Percentiles rank a stretch among this genome's conserved stretches.
phyloP scores from a whole-genome alignment of 202 grass and related monocot species.

The Setaria viridis region DNA sequence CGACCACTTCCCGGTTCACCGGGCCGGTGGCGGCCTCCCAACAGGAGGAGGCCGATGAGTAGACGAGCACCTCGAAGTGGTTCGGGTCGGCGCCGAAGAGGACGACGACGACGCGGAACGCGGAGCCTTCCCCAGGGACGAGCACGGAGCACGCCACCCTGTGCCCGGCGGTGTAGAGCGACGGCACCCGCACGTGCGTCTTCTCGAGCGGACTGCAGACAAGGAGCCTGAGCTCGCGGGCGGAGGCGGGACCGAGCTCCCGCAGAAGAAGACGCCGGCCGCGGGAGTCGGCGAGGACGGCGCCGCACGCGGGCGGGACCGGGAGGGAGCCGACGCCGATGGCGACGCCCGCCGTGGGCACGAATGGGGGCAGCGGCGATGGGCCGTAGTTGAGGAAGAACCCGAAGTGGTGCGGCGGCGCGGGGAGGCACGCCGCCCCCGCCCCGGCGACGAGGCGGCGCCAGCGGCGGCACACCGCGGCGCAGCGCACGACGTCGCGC shows the following conservation, averaged over 20 bases:
- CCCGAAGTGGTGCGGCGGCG: conserved; percentile 45
- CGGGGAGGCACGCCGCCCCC: conserved; percentile 17
- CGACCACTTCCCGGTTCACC: background rate
- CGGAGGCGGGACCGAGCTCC: conserved; percentile 28
- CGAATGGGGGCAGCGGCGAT: conserved; percentile 48
- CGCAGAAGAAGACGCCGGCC: conserved; percentile 44
- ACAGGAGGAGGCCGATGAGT: background rate
- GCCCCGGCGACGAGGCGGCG: conserved; percentile 5
- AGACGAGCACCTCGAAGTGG: conserved; percentile 34
- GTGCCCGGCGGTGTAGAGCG: background rate
- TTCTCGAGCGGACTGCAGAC: conserved; percentile 44
- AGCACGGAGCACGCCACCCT: conserved; percentile 18
- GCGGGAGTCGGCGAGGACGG: conserved; percentile 35
- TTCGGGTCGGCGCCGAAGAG: conserved; percentile 31
- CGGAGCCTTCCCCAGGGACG: background rate
- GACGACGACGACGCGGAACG: conserved; percentile 52
- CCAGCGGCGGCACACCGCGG: conserved; percentile 52
- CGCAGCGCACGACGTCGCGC: conserved; percentile 38
- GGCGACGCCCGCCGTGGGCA: conserved; percentile 13
- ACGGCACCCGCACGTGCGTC: conserved; percentile 18
- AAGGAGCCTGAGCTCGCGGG: background rate
- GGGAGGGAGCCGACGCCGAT: conserved; percentile 32
- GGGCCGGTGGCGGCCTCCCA: conserved; percentile 42
- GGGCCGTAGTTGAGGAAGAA: conserved; percentile 58
- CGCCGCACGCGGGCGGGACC: background rate